Base-by-base conservation (phyloP, 345 rosid genomes). In the Hirschfeldia incana region DNA sequence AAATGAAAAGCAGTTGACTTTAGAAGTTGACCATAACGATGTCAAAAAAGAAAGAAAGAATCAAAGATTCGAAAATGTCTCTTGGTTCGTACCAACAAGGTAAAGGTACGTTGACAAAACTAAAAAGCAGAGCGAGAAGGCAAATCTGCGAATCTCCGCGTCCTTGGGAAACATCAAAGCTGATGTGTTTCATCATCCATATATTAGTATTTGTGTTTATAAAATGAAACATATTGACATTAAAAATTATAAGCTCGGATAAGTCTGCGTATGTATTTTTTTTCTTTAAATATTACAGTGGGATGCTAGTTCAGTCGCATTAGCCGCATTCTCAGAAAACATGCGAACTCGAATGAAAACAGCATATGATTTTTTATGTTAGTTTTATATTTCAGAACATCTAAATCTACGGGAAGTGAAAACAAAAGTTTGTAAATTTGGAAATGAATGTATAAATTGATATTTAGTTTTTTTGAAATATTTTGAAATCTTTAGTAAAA, bases 121-220 rank as follows among this genome's bases (percentile, higher is more conserved):
- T 78, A 39, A 65, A 66, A 65, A 42, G 77, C 77, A 72, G 5
- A 16, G 68, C 77, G 81, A 78, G 81, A 67, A 78, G 81, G 81
- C 81, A 79, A 73, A 79, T 73, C 69, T 73, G 42, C 78, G 78
- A 49, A 79, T 79, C 78, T 73, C 82, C 82, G 78, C 82, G 78
- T 79, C 74, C 70, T 8, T 44, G 74, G 77, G 73, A 78, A 51
- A 4, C 15, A 78, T 66, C 57, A 72, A 65, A 33, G 73, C 62
- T 72, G 73, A 73, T 73, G 69, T 78, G 61, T 72, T 57, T 67
- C 69, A 67, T 67, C 63, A 34, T 67, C 78, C 69, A 32, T 67
- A 60, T 66, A 63, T 78, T 16, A 21, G 27, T 58, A 66, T 58
- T 72, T 72, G 9, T 73, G 39, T 67, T 17, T 73, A 49, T 49